Evolutionary conservation across 257 asterid species (phyloP), one percentile per base, ranked within the genome.

Genomic region (Ocimum tenuiflorum): DNA sequence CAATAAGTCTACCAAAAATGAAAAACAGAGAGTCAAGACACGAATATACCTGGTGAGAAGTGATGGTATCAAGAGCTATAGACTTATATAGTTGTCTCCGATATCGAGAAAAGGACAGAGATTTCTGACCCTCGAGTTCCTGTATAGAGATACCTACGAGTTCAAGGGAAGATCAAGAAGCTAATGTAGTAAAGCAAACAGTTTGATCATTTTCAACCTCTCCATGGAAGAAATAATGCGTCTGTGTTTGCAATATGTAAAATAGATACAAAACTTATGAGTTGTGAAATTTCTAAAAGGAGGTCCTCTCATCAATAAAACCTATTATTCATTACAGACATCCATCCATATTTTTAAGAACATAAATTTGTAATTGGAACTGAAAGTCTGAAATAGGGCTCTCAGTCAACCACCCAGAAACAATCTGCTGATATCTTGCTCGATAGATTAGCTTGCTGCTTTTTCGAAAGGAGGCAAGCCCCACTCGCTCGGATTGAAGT

Each of bases 401-500:
- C 60, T 18, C 22, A 55, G 33, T 53, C 36, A 31, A 69, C 31
- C 33, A 36, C 49, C 57, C 67, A 42, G 6, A 41, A 49, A 35
- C 31, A n/a, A 76, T 57, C 38, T 4, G 67, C 18, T 10, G 67
- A 20, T 65, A 59, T 41, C 22, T 14, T 13, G 27, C 36, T 42
- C 2, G 15, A 47, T 18, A 31, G 70, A 50, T 65, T 71, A 78
- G 68, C 27, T 71, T 47, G 87, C 76, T 66, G 70, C 74, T 45
- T 70, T 66, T 47, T 72, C 77, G 33, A 90, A 86, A 36, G 88
- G 87, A 64, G 91, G 95, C 70, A 92, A 72, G 6, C 91, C 87
- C 96, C 97, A 89, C 39, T 92, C 88, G 17, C 67, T 65, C 50
- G 96, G 95, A 75, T 79, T 81, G 61, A 89, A 89, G 81, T 87